Conservation (phyloP, 352 stramenopile species). For the Peronospora belbahrii region DNA sequence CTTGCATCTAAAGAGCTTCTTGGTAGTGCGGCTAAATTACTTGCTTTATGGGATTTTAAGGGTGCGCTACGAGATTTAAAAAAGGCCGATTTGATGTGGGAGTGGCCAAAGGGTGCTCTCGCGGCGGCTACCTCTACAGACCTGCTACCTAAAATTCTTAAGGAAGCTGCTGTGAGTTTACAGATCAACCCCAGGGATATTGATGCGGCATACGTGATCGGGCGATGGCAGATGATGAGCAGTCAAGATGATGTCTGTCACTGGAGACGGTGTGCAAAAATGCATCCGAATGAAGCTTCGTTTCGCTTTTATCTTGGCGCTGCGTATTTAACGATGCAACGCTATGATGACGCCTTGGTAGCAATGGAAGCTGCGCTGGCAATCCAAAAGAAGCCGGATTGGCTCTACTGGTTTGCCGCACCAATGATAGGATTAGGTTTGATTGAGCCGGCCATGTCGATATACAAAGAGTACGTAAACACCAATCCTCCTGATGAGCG, state of each 20-base stretch:
- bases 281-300: conserved; percentile 21
- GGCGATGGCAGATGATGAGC: conserved; percentile 22
- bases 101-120: conserved; percentile 13
- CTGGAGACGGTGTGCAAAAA: conserved; percentile 30
- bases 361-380: conserved; percentile 22
- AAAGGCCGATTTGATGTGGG: conserved; percentile 25
- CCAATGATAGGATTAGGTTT: conserved; percentile 21
- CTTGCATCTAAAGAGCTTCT: conserved; percentile 17
- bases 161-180: conserved; percentile 16
- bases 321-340: conserved; percentile 17
- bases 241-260: conserved; percentile 18
- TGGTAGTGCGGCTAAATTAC: conserved; percentile 2
- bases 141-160: conserved; percentile 15
- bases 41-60: conserved; percentile 17
- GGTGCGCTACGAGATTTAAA: conserved; percentile 15
- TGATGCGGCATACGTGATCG: conserved; percentile 26
- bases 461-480: conserved; percentile 27
- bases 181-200: conserved; percentile 22
- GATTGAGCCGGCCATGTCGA: conserved; percentile 10
- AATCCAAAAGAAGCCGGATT: conserved; percentile 25
- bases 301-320: conserved; percentile 27
- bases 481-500: conserved; percentile 23
- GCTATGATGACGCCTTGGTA: conserved; percentile 18
- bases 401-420: conserved; percentile 21
- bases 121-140: not conserved